Evolutionary conservation across 2,329 filamentous ascomycete genomes (phyloP), one percentile per base, ranked within the genome.

Genomic region (Kalmusia sp.): DNA sequence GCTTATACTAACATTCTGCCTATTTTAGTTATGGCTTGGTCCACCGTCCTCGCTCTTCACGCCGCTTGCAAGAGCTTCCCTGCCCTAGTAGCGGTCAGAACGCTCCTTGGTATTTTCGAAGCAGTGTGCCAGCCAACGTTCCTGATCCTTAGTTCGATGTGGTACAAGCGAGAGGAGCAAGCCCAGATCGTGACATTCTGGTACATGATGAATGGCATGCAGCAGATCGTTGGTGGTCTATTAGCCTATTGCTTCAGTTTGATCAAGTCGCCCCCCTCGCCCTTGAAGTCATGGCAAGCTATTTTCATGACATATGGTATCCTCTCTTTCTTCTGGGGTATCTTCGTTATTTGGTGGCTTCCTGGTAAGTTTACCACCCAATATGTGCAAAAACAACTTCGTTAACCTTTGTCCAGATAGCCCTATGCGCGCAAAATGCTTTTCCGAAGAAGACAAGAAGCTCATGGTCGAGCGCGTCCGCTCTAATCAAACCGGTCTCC

Each of bases 121-220:
- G 85, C 87, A 0, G 83, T 84, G 31, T 89, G 86, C 65, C 87
- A 90, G 68, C 88, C 88, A 0, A 79, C 82, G 2, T 90, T 91
- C 62, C 77, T 91, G 24, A 76, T 91, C 46, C 78, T 91, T 49
- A 87, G 83, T 0, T 80, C 82, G 28, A 88, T 89, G 78, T 91
- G 88, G 88, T 91, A 91, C 70, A 84, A 83, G 54, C 80, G 87
- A 28, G 82, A 87, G 50, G 87, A 91, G 62, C 88, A 91, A 65
- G 82, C 87, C 0, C 71, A 82, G 0, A 82, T 84, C 4, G 86
- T 90, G 3, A 88, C 86, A 0, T 89, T 86, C 70, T 91, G 88
- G 87, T 85, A 79, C 55, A 89, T 89, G 84, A 91, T 90, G 87
- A 91, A 91, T 67, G 88, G 88, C 2, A 81, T 80, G 1, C 88